Evolutionary conservation across 2,329 filamentous ascomycete genomes (phyloP).

Genomic region (Beauveria pseudobassiana): DNA sequence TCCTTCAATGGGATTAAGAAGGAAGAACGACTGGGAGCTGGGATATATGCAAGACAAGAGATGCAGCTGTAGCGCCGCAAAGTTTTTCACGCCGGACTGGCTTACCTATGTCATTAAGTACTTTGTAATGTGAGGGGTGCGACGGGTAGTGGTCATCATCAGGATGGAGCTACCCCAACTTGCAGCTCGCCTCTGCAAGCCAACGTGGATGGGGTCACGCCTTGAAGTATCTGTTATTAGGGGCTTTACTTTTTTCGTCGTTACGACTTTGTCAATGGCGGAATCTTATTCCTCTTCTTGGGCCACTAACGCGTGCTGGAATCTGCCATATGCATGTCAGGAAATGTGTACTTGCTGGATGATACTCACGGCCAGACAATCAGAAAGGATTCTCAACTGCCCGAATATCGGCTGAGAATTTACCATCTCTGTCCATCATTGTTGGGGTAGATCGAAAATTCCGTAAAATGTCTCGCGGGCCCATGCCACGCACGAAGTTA

Average conservation of each 20-base stretch:
- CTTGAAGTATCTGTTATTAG: neutral
- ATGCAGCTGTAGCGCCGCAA: too few relatives aligned
- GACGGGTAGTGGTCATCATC: neutral
- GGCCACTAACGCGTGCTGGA: too few relatives aligned
- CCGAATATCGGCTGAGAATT: too few relatives aligned
- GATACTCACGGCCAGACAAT: too few relatives aligned
- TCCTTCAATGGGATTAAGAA: neutral
- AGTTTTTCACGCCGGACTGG: neutral
- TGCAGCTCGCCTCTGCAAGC: neutral
- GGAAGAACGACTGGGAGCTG: neutral
- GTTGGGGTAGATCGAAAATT: neutral
- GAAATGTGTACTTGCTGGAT: too few relatives aligned
- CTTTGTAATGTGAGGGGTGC: slow-evolving; percentile 1
- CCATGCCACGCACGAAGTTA: neutral
- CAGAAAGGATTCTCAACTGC: too few relatives aligned
- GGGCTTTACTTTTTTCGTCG: neutral
- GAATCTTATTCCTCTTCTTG: too few relatives aligned
- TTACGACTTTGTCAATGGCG: neutral
- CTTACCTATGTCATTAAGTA: neutral
- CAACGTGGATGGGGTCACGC: neutral
- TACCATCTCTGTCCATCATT: too few relatives aligned
- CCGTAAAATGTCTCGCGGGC: neutral
- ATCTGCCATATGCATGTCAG: too few relatives aligned
- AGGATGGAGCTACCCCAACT: slow-evolving; percentile 4
- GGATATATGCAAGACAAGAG: too few relatives aligned